Base-by-base conservation (phyloP, 2,329 filamentous ascomycete species). In the Drechslera avenae region DNA sequence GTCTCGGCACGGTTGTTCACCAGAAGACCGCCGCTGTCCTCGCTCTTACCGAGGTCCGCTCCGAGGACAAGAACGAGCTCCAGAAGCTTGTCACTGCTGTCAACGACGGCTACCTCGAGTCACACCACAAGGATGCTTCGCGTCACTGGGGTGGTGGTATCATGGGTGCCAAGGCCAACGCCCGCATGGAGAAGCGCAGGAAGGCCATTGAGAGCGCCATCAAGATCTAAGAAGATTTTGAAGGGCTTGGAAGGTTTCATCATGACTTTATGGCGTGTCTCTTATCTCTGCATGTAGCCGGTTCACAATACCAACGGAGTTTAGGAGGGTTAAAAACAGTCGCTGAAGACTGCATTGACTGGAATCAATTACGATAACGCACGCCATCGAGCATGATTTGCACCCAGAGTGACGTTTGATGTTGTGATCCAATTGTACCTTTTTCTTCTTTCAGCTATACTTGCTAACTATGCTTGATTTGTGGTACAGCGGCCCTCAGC, bases 11-110 rank as follows among this genome's bases (percentile, higher is more conserved):
- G 57, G 93, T 99, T 69, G 93, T 99, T 67, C 93, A 99, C 89
- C 97, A 99, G 89, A 99, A 99, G 94, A 99, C 94, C 67, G 91
- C 94, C 69, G 94, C 94, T 63, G 94, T 97, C 67, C 85, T 97
- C 69, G 94, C 94, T 71, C 76, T 99, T 71, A 97, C 94, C 57
- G 95, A 99, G 84, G 91, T 97, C 75, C 92, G 94, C 78, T 85
- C 89, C 42, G 94, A 99, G 86, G 95, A 99, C 85, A 97, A 97
- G 90, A 86, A 82, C 68, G 95, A 97, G 86, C 88, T 97, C 67
- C 89, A 91, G 79, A 99, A 99, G 87, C 88, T 99, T 76, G 82
- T 97, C 76, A 89, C 89, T 64, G 87, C 94, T 76, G 83, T 99
- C 86, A 97, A 99, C 88, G 93, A 97, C 74, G 94, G 93, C 68